Evolutionary conservation across 163 green algal genomes (phyloP), one percentile per base, ranked within the genome.

Genomic region (Volvox carteri): DNA sequence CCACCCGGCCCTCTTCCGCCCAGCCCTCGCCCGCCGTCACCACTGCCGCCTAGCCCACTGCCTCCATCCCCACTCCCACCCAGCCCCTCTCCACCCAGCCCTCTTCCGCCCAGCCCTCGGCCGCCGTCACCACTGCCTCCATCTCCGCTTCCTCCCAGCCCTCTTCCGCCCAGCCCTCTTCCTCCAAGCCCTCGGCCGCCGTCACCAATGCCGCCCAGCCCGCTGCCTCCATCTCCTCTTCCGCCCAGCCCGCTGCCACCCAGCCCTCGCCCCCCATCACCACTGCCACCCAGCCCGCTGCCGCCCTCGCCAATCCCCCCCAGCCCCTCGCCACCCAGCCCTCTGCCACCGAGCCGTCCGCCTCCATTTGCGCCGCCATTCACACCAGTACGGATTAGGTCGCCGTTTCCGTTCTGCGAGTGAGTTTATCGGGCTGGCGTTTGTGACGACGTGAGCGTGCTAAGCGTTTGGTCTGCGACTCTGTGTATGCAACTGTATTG

Each of bases 391-490:
- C 42, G 41, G 8, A 23, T 42, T 46, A 8, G 35, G 12, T 54
- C 75, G 30, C 48, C 46, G 35, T 87, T 87, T 46, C 81, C 81
- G 0, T 87, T 87, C 33, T 87, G 81, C 81, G 44, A 67, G 79
- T 58, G 12, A n/a, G n/a, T 84, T 50, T 70, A 48, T 84, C 54
- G 54, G n/a, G n/a, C n/a, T n/a, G n/a, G n/a, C n/a, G n/a, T n/a
- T n/a, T n/a, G n/a, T n/a, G n/a, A 23, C 37, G 35, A 41, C 25
- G 44, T 52, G n/a, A n/a, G n/a, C n/a, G n/a, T n/a, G n/a, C n/a
- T n/a, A n/a, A n/a, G n/a, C n/a, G n/a, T n/a, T n/a, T n/a, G n/a
- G n/a, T n/a, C n/a, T n/a, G n/a, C n/a, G n/a, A n/a, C n/a, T n/a
- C n/a, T n/a, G n/a, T n/a, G n/a, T n/a, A n/a, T n/a, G n/a, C n/a